These are phyloP conservation scores for Schizochytrium sp. DNA, from an alignment of 108 stramenopile genomes.

Conservation along the genomic window DNA sequence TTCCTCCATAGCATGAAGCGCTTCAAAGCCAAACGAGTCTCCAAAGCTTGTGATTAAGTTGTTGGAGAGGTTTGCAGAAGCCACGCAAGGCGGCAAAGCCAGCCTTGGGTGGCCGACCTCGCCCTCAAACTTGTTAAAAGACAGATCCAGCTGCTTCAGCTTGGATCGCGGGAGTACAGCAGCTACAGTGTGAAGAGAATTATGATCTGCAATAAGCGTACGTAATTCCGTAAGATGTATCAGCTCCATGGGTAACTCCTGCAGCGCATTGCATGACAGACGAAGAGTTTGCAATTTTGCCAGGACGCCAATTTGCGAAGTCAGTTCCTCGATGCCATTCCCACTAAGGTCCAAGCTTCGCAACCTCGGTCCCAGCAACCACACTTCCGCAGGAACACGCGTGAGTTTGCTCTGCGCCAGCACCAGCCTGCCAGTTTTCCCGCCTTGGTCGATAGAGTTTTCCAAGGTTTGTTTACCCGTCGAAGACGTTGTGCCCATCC, in stretches of 20 bases:
- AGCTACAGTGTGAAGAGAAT: not conserved
- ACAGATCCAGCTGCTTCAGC: slow-evolving; percentile 32
- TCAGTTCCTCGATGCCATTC: slow-evolving; percentile 32
- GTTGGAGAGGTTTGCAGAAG: not conserved
- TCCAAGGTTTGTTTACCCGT: not conserved
- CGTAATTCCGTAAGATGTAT: not conserved
- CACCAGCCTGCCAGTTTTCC: slow-evolving; percentile 46
- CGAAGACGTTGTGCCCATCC: slow-evolving; percentile 16
- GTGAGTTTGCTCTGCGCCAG: slow-evolving; percentile 38
- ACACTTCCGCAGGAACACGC: slow-evolving; percentile 50
- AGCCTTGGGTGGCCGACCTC: slow-evolving; percentile 43
- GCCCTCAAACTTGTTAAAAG: slow-evolving; percentile 31
- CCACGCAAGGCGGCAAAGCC: slow-evolving; percentile 17
- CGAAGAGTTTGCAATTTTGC: slow-evolving; percentile 6
- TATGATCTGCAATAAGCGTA: slow-evolving; percentile 11
- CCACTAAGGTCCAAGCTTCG: slow-evolving; percentile 33
- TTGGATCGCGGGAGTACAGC: slow-evolving; percentile 31
- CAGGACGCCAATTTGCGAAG: slow-evolving; percentile 26
- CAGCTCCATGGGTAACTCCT: slow-evolving; percentile 35
- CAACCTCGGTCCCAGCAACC: slow-evolving; percentile 30
- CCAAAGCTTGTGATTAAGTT: slow-evolving; percentile 2
- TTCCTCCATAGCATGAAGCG: slow-evolving; percentile 21
- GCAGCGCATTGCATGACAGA: slow-evolving; percentile 43
- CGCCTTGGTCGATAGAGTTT: slow-evolving; percentile 17
- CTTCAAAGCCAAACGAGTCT: slow-evolving; percentile 27